Percentiles rank a stretch among this genome's conserved stretches.
phyloP scores from a whole-genome alignment of 306 rosid genomes.

The Gillenia trifoliata region DNA sequence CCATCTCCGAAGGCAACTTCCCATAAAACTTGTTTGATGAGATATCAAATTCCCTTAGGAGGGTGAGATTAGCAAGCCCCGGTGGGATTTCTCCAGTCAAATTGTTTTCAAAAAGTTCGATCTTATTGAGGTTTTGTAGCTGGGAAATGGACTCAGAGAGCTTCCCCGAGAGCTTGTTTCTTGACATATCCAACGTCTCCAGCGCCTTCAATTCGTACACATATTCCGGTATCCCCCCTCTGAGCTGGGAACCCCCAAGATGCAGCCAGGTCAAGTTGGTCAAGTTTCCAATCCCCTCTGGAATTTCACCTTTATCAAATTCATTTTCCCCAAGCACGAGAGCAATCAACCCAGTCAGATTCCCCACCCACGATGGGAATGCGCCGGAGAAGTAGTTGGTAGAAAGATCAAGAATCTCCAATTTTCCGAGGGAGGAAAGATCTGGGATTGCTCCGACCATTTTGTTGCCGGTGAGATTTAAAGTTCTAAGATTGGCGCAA shows the following conservation, averaged over 20 bases:
- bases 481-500: conserved; percentile 47
- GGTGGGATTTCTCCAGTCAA: conserved; percentile 73
- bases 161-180: conserved; percentile 65
- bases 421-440: conserved; percentile 52
- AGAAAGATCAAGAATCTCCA: conserved; percentile 68
- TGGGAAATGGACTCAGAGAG: conserved; percentile 70
- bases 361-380: conserved; percentile 77
- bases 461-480: conserved; percentile 58
- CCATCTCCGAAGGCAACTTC: conserved; percentile 58
- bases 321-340: conserved; percentile 67
- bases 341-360: conserved; percentile 38
- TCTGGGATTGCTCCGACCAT: conserved; percentile 65
- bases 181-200: conserved; percentile 70
- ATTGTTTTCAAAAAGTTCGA: conserved; percentile 62
- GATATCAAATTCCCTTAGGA: conserved; percentile 71
- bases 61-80: conserved; percentile 59
- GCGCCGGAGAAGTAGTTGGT: conserved; percentile 50
- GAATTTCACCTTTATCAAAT: conserved; percentile 44
- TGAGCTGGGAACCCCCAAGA: conserved; percentile 54
- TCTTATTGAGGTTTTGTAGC: conserved; percentile 53
- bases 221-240: conserved; percentile 81
- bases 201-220: conserved; percentile 56
- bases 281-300: conserved; percentile 56
- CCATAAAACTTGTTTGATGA: conserved; percentile 63
- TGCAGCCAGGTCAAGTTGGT: conserved; percentile 75